Evolutionary conservation across 2,329 filamentous ascomycete species (phyloP).

Genomic region (Ophiostoma tasmaniense): DNA sequence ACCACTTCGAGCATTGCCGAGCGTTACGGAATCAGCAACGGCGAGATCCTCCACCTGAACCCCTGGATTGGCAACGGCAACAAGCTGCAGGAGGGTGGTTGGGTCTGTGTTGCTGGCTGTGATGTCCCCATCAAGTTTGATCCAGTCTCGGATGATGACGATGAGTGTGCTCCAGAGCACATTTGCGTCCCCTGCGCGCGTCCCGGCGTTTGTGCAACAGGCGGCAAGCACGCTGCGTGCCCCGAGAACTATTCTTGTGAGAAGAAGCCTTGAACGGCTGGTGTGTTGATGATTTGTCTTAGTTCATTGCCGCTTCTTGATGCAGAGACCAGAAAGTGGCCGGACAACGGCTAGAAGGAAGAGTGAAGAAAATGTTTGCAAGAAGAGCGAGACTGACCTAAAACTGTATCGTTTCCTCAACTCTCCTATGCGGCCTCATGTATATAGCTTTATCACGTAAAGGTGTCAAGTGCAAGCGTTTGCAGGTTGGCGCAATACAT

Average conservation of each 20-base stretch:
- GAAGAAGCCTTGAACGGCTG: background rate
- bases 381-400: slow-evolving; percentile 1
- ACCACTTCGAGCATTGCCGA: background rate
- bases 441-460: background rate
- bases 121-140: slow-evolving; percentile 1
- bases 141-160: slow-evolving; percentile 10
- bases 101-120: slow-evolving; percentile 15
- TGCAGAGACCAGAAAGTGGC: background rate
- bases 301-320: background rate
- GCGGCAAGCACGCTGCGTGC: slow-evolving; percentile 15
- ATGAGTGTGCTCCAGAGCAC: slow-evolving; percentile 27
- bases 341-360: background rate
- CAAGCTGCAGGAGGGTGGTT: slow-evolving; percentile 10
- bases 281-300: background rate
- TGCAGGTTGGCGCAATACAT: background rate
- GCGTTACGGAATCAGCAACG: slow-evolving; percentile 8
- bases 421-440: background rate
- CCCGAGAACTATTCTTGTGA: slow-evolving; percentile 16
- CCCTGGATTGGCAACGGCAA: slow-evolving; percentile 5
- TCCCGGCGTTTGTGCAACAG: slow-evolving; percentile 11
- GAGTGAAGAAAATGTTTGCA: background rate
- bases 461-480: background rate
- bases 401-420: background rate
- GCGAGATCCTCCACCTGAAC: slow-evolving; percentile 13
- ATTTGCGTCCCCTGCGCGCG: slow-evolving; percentile 19